Base-by-base conservation (phyloP, 2,329 filamentous ascomycete species). In the Aspergillus sergii region DNA sequence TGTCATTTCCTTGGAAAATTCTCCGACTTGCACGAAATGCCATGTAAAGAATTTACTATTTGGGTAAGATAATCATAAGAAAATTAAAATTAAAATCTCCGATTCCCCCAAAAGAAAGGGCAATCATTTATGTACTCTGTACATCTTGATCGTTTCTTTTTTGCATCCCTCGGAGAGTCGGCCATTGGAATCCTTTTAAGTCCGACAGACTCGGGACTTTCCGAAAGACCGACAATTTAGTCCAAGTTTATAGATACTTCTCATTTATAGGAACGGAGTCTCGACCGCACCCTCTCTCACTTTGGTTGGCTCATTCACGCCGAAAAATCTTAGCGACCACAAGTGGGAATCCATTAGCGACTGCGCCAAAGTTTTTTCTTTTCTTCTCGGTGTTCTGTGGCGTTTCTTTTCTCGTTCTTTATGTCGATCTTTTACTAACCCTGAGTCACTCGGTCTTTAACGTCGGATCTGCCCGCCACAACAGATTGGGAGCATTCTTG, bases 401-500 rank as follows among this genome's bases (percentile, higher is more conserved):
- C 30, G 12, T 54, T 36, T 36, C 26, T 16, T 30, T 50, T 16
- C 23, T 58, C 39, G 21, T 43, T 30, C n/a, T 46, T 34, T 26
- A 48, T 36, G 56, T 36, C 21, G 32, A 55, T 55, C 51, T 39
- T 23, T 54, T 55, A 53, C 30, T 53, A 19, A 7, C n/a, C 43
- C 11, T 50, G 46, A 50, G 46, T 50, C 46, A 50, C 23, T 50
- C 8, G 46, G 46, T 19, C 46, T 28, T 28, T 19, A 50, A 50
- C 34, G 58, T 59, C 60, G 60, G 60, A 51, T 59, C 48, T 55
- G 48, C 51, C 56, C 54, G 54, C 58, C 59, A 39, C n/a, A 10
- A 32, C 26, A 32, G 43, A 14, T 23, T n/a, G 45, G 21, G 26
- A 28, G 23, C 23, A 36, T 54, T 54, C 32, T 26, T 55, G n/a